Evolutionary conservation across 2,329 filamentous ascomycete genomes (phyloP).

Genomic region (Botrytis byssoidea): DNA sequence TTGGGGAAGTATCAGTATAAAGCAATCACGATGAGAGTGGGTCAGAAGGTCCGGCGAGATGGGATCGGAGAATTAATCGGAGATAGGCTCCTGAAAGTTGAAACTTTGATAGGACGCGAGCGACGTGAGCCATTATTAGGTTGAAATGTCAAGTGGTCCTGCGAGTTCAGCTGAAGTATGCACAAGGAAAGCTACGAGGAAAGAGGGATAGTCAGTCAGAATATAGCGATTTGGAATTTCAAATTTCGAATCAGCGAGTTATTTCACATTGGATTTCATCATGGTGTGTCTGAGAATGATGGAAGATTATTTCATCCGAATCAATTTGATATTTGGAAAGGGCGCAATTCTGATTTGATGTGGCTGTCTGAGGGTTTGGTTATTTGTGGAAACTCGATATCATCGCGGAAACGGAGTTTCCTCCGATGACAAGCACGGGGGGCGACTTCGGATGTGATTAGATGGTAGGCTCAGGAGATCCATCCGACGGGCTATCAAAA

Average conservation of each 20-base stretch:
- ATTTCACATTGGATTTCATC: background rate
- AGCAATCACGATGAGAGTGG: background rate
- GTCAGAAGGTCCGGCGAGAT: background rate
- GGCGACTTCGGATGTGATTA: background rate
- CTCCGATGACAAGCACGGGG: background rate
- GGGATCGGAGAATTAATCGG: background rate
- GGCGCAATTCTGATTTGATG: background rate
- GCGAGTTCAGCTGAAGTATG: background rate
- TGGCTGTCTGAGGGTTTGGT: background rate
- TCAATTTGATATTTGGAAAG: background rate
- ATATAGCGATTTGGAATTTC: background rate
- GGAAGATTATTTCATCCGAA: background rate
- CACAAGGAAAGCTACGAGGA: background rate
- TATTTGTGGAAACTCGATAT: background rate
- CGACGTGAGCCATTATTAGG: background rate
- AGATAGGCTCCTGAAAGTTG: background rate
- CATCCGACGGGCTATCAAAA: background rate
- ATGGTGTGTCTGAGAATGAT: background rate
- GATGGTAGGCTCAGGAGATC: background rate
- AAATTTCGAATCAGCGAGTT: background rate
- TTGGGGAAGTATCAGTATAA: background rate
- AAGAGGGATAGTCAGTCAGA: background rate
- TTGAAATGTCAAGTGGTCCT: background rate
- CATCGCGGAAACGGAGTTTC: background rate
- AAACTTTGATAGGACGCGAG: background rate